Conservation (phyloP, 306 rosid genomes). For the Quercus mongolica region DNA sequence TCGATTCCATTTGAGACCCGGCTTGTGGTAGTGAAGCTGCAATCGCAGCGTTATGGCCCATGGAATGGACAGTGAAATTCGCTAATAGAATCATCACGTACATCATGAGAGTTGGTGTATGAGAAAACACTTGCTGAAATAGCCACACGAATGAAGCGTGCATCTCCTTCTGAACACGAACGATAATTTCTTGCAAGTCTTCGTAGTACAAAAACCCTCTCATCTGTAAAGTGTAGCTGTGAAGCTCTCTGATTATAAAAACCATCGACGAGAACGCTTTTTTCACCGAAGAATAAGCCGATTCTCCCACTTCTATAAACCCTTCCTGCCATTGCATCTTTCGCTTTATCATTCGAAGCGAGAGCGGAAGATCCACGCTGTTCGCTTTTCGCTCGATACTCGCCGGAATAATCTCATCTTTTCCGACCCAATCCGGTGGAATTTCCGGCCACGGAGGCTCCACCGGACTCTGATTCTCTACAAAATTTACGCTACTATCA, state of each 20-base stretch:
- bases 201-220: slow-evolving; percentile 64
- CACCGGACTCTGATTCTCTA: background rate
- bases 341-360: slow-evolving; percentile 74
- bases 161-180: slow-evolving; percentile 75
- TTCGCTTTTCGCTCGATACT: slow-evolving; percentile 78
- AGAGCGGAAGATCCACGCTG: slow-evolving; percentile 80
- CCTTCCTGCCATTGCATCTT: slow-evolving; percentile 73
- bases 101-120: slow-evolving; percentile 86
- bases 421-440: slow-evolving; percentile 41
- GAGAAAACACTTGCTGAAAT: slow-evolving; percentile 88
- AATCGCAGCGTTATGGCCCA: slow-evolving; percentile 64
- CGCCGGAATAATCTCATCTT: slow-evolving; percentile 48
- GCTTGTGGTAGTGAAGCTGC: slow-evolving; percentile 35
- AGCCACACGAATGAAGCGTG: slow-evolving; percentile 96
- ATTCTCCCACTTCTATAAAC: slow-evolving; percentile 61
- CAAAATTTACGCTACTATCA: background rate
- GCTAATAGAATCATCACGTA: slow-evolving; percentile 87
- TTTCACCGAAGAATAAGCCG: slow-evolving; percentile 67
- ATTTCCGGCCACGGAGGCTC: slow-evolving; percentile 57
- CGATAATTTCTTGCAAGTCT: slow-evolving; percentile 71
- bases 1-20: slow-evolving; percentile 7
- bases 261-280: slow-evolving; percentile 91
- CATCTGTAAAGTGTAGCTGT: slow-evolving; percentile 70
- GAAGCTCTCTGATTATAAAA: slow-evolving; percentile 84
- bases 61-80: slow-evolving; percentile 73